Conservation (phyloP, 2,329 filamentous ascomycete species). For the Alternaria sp. region DNA sequence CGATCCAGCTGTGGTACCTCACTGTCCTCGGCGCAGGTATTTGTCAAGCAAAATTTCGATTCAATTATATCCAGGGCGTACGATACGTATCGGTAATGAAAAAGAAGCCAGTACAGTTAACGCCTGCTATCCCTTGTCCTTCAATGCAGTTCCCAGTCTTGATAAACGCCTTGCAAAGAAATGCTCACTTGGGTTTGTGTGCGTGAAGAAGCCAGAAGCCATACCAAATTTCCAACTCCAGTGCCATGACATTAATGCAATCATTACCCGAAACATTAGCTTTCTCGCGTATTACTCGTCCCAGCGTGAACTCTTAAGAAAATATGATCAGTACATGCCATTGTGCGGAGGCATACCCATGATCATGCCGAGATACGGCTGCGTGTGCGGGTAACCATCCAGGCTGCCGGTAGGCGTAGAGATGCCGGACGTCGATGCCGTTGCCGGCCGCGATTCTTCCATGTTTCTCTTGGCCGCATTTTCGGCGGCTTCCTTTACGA, state of each 20-base stretch:
- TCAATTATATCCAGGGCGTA: constrained; percentile 2
- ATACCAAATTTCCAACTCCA: constrained; percentile 6
- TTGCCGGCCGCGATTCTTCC: constrained; percentile 16
- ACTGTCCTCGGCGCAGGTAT: neutral
- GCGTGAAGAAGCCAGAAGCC: neutral
- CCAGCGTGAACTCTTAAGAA: constrained; percentile 7
- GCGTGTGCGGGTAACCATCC: constrained; percentile 18
- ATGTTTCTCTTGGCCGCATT: constrained; percentile 13
- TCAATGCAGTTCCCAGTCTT: constrained; percentile 8
- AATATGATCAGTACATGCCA: constrained; percentile 17
- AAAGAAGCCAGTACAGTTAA: neutral
- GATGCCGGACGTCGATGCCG: constrained; percentile 25
- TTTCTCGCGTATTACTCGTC: neutral
- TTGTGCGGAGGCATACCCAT: constrained; percentile 12
- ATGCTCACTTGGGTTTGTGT: constrained; percentile 9
- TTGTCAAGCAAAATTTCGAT: constrained; percentile 1
- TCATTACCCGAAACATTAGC: constrained; percentile 14
- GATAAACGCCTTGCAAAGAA: constrained; percentile 16
- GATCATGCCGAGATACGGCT: constrained; percentile 14
- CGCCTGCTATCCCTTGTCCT: constrained; percentile 2
- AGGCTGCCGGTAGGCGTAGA: constrained; percentile 26
- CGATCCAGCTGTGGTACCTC: neutral
- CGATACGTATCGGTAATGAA: constrained; percentile 1
- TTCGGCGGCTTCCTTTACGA: constrained; percentile 43
- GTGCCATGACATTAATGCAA: constrained; percentile 18